These are phyloP conservation scores for Eucalyptus rudis DNA, from an alignment of 345 rosid species.

Conservation along the genomic window DNA sequence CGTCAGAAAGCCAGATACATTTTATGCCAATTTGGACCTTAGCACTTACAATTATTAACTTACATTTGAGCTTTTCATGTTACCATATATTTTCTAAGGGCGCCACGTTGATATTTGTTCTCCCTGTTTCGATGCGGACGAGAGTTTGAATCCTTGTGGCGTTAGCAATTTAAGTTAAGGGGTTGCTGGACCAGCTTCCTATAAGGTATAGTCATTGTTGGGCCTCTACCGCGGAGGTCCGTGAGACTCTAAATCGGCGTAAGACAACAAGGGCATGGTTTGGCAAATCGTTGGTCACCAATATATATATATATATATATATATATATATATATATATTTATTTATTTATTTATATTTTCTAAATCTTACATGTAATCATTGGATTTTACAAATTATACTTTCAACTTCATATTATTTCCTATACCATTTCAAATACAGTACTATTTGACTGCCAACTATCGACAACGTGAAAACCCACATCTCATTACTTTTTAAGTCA, in stretches of 20 bases:
- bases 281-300: too few relatives aligned
- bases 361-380: neutral
- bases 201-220: too few relatives aligned
- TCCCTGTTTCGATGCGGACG: too few relatives aligned
- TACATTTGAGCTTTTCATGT: neutral
- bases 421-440: neutral
- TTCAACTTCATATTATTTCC: neutral
- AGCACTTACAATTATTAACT: neutral
- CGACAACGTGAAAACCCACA: neutral
- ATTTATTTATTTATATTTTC: neutral
- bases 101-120: too few relatives aligned
- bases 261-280: too few relatives aligned
- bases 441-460: neutral
- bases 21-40: neutral
- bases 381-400: neutral
- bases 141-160: too few relatives aligned
- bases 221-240: too few relatives aligned
- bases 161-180: too few relatives aligned
- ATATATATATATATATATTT: too few relatives aligned
- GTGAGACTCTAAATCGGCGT: too few relatives aligned
- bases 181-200: too few relatives aligned
- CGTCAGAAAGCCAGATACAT: neutral
- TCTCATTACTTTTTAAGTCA: neutral
- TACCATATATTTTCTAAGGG: neutral
- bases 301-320: too few relatives aligned